phyloP scores from a whole-genome alignment of 192 early-diverging fungal species.

The Rhizoclosmatium sp. region DNA sequence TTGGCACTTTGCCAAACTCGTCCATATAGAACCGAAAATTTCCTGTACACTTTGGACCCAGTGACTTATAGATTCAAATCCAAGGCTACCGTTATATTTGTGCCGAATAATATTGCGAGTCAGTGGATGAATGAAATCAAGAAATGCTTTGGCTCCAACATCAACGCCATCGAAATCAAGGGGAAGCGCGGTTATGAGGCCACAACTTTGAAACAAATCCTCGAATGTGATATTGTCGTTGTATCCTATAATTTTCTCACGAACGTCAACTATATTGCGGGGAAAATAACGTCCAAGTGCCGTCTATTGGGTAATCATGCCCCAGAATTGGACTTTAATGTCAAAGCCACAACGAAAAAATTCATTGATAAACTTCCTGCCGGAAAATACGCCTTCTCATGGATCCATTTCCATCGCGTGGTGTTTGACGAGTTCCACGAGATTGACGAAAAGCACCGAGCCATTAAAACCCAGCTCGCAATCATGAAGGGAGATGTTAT shows the following conservation, averaged over 20 bases:
- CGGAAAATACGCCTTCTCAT: conserved; percentile 9
- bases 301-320: background rate
- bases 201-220: background rate
- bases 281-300: too few relatives aligned
- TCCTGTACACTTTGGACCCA: conserved; percentile 6
- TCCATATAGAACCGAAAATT: background rate
- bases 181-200: background rate
- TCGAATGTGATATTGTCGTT: background rate
- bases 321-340: background rate
- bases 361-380: conserved; percentile 15
- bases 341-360: background rate
- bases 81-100: background rate
- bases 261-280: background rate
- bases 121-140: background rate
- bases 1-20: conserved; percentile 30
- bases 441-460: conserved; percentile 10
- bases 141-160: background rate
- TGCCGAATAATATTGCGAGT: background rate
- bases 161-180: background rate
- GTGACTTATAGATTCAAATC: background rate
- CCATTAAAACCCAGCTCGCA: conserved; percentile 1
- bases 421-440: conserved; percentile 38
- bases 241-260: background rate
- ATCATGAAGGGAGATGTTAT: conserved; percentile 8
- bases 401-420: conserved; percentile 36